phyloP scores from a whole-genome alignment of 805 yeast species.

The Blastobotrys parvus region DNA sequence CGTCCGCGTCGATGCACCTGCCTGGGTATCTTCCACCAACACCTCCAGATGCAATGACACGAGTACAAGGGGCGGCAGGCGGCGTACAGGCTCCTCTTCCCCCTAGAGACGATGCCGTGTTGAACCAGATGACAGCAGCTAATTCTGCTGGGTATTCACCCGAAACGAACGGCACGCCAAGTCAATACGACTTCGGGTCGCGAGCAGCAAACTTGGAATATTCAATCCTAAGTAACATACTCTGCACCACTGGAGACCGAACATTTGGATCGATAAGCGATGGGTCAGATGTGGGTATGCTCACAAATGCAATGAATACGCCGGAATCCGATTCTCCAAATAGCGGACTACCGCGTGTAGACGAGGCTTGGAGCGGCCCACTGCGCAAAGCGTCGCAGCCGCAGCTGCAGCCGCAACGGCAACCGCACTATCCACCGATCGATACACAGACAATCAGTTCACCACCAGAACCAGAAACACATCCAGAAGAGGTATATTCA shows the following conservation, averaged over 20 bases:
- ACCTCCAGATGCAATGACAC: not conserved
- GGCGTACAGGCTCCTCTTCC: too few species aligned
- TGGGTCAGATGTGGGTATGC: not conserved
- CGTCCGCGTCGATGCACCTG: slow-evolving; percentile 4
- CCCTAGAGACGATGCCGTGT: not conserved
- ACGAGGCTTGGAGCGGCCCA: not conserved
- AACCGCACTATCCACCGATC: too few species aligned
- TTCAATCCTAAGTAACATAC: slow-evolving; percentile 28
- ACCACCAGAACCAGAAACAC: slow-evolving; percentile 17
- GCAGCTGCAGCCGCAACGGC: not conserved
- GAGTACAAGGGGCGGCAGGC: not conserved
- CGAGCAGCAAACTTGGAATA: slow-evolving; percentile 30
- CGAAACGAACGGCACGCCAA: too few species aligned
- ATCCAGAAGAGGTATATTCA: slow-evolving; percentile 46
- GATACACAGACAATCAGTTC: not conserved
- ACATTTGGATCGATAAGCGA: not conserved
- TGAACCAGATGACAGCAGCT: not conserved
- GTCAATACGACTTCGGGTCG: slow-evolving; percentile 27
- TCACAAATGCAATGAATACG: not conserved
- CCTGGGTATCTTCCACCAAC: not conserved
- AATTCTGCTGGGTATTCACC: too few species aligned
- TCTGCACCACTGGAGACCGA: slow-evolving; percentile 11
- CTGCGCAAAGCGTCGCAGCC: not conserved
- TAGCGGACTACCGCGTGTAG: not conserved
- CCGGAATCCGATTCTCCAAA: not conserved